phyloP scores from a whole-genome alignment of 371 early-diverging fungal species.

The Apophysomyces trapeziformis region DNA sequence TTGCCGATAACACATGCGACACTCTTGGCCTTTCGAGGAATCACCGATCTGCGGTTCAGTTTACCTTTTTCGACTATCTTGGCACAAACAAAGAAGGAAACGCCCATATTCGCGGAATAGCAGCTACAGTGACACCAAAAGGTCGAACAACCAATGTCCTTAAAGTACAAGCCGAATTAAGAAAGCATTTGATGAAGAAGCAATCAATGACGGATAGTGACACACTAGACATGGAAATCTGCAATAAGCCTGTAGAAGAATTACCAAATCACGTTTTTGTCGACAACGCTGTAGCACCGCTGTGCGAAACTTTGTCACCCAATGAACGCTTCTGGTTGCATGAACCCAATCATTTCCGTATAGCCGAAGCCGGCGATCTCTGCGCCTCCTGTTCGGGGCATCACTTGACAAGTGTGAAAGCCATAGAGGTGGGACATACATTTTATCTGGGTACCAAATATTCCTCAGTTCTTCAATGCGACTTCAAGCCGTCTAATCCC shows the following conservation, averaged over 20 bases:
- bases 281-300: constrained; percentile 28
- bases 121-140: constrained; percentile 27
- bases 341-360: constrained; percentile 55
- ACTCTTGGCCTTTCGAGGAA: constrained; percentile 10
- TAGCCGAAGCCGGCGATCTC: constrained; percentile 63
- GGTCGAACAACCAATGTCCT: constrained; percentile 33
- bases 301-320: constrained; percentile 3
- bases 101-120: constrained; percentile 14
- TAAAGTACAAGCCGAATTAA: constrained; percentile 36
- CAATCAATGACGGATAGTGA: constrained; percentile 20
- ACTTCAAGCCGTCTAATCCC: constrained; percentile 39
- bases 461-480: constrained; percentile 70
- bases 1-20: not conserved
- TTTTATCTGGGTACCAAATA: constrained; percentile 92
- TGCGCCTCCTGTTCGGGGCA: constrained; percentile 62
- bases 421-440: constrained; percentile 91
- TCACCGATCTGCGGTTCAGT: not conserved
- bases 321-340: constrained; percentile 19
- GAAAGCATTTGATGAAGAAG: constrained; percentile 25
- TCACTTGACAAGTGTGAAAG: constrained; percentile 57
- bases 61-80: constrained; percentile 11
- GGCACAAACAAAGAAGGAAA: constrained; percentile 14
- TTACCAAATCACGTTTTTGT: constrained; percentile 31
- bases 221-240: constrained; percentile 21
- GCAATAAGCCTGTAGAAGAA: not conserved